Percentiles rank a stretch among this genome's conserved stretches.
Evolutionary conservation across 371 early-diverging fungal genomes (phyloP).

Genomic region (Synchytrium microbalum): DNA sequence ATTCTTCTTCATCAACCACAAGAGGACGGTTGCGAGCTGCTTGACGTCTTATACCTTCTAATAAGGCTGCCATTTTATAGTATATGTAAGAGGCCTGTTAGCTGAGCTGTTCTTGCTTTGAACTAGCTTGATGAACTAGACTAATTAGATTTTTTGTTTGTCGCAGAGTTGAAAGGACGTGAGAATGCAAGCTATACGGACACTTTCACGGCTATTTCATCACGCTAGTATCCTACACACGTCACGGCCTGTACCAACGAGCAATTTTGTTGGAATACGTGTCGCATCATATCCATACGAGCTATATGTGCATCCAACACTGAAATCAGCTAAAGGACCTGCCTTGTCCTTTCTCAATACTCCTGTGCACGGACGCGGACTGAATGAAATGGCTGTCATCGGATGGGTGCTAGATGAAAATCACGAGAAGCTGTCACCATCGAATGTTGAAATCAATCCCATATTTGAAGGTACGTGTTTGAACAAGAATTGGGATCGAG

Average conservation of each 20-base stretch:
- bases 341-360: neutral
- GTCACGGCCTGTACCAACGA: neutral
- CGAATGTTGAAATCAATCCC: slow-evolving; percentile 11
- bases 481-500: no score
- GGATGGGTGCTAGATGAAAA: neutral
- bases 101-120: no score
- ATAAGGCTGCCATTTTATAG: neutral
- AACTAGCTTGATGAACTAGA: no score
- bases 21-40: no score
- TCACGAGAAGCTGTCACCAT: neutral
- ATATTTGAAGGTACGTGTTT: slow-evolving; percentile 18
- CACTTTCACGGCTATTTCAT: neutral
- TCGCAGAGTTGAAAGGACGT: no score
- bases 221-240: neutral
- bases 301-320: neutral
- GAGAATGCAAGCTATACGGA: no score
- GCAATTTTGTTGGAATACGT: neutral
- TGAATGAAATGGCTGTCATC: neutral
- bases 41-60: neutral
- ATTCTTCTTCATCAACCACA: slow-evolving; percentile 1
- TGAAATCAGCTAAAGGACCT: neutral
- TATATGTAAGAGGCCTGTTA: no score
- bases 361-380: neutral
- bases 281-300: neutral
- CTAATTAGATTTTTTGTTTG: no score